Base-by-base conservation (phyloP, 2,329 filamentous ascomycete species). In the Lasiodiplodia sp. region DNA sequence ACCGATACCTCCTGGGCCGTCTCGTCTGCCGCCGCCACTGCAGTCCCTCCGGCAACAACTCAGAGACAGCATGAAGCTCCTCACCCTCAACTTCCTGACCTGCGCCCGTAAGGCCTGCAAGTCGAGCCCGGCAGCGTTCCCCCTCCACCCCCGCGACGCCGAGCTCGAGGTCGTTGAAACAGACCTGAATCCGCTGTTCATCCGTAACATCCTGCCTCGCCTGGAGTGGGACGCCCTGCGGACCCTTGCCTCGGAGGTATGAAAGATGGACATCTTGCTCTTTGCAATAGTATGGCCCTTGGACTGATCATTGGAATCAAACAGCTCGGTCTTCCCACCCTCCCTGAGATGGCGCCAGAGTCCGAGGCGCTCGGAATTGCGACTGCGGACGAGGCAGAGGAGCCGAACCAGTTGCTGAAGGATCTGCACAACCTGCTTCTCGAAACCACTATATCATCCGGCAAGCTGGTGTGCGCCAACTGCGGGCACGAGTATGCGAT, bases 51-150 rank as follows among this genome's bases (percentile, higher is more conserved):
- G 7, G 31, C 14, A 23, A 44, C 55, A 25, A 62, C 57, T n/a
- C 14, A 56, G 49, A 40, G 21, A 31, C 49, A 58, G 2, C 18
- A 99, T 99, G 96, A 98, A 98, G 82, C 85, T 98, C 71, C 88
- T 98, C 65, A 97, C 94, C 70, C 90, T 97, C 76, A 98, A 98
- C 83, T 99, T 99, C 82, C 85, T 98, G 72, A 96, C 93, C 75
- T 99, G 96, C 85, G 95, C 96, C 71, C 92, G 96, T 78, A 98
- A 97, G 86, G 86, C 92, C 68, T 99, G 96, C 91, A 97, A 96
- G 83, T 87, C 89, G 68, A 90, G 91, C 38, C 85, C 91, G 6
- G 83, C 87, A 65, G 93, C 93, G 28, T 98, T 96, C 77, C 96
- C 96, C 2, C 87, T 99, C 18, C 96, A 98, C 80, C 95, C 96